These are phyloP conservation scores for Boletus pseudopeckii DNA, from an alignment of 768 basidiomycete species.

Conservation along the genomic window DNA sequence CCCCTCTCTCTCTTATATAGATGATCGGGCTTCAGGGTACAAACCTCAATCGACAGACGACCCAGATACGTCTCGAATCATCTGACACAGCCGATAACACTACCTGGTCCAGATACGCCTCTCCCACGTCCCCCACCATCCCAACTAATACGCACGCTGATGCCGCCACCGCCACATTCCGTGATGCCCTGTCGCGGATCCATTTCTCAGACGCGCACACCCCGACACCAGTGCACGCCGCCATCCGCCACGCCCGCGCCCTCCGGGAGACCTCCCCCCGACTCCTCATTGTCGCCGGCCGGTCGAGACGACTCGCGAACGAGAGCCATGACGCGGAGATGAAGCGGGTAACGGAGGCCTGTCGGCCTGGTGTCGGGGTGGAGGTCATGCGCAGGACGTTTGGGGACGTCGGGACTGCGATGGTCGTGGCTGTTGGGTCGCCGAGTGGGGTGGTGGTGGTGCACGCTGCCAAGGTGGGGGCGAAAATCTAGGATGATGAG, in stretches of 20 bases:
- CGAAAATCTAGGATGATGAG: background rate
- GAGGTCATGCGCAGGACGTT: slow-evolving; percentile 66
- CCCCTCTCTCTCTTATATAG: background rate
- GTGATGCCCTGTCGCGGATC: slow-evolving; percentile 51
- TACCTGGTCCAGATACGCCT: slow-evolving; percentile 63
- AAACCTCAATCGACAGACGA: slow-evolving; percentile 60
- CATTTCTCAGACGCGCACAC: slow-evolving; percentile 56
- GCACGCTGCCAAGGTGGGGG: slow-evolving; percentile 47
- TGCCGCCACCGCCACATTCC: slow-evolving; percentile 11
- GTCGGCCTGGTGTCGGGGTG: background rate
- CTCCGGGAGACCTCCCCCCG: slow-evolving; percentile 32
- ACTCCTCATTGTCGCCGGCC: slow-evolving; percentile 66
- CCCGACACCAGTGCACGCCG: slow-evolving; percentile 57
- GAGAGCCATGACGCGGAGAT: slow-evolving; percentile 74
- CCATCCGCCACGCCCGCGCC: slow-evolving; percentile 42
- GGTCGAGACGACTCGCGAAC: slow-evolving; percentile 69
- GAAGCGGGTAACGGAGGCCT: slow-evolving; percentile 53
- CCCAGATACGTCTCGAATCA: slow-evolving; percentile 67
- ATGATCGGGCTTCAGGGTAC: slow-evolving; percentile 58
- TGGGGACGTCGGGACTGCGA: slow-evolving; percentile 82
- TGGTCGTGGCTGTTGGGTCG: slow-evolving; percentile 56
- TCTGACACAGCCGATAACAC: slow-evolving; percentile 85
- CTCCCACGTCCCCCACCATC: background rate
- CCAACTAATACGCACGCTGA: background rate
- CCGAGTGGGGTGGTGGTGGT: slow-evolving; percentile 60